Base-by-base conservation (phyloP, 768 basidiomycete genomes). In the Serendipita sp. region DNA sequence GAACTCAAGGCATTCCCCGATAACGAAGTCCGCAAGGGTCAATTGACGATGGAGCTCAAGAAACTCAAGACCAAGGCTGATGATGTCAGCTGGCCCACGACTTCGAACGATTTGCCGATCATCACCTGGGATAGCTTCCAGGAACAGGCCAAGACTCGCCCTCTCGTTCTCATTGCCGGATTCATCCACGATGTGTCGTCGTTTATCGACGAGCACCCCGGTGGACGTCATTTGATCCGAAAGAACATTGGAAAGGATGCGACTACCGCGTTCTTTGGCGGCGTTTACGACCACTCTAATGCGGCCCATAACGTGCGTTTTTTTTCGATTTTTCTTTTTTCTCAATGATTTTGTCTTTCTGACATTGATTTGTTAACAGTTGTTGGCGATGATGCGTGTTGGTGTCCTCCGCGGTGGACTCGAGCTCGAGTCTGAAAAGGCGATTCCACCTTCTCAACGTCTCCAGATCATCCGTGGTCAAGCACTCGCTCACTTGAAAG, bases 11-110 rank as follows among this genome's bases (percentile, higher is more conserved):
- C 66, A 7, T 86, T 86, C 79, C 82, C 84, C 2, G 84, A 85
- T 7, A 86, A 86, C 69, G 86, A 86, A 68, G 83, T 86, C 69
- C 77, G 77, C 67, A 97, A 96, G 76, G 93, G 93, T 38, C 86
- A 92, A 72, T 81, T 94, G 51, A 94, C 93, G 35, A 94, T 97
- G 92, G 81, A 94, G 72, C 80, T 97, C 63, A 94, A 94, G 78
- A 86, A 86, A 69, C 79, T 96, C 41, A 83, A 86, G 63, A 81
- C 81, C 72, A 84, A 85, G 11, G 87, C 90, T 70, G 89, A 93
- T 38, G 76, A 73, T 16, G 78, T 97, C 44, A 72, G 75, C 28
- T 96, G 92, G 92, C 92, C 93, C 2, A 81, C 79, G 15, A 84
- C 88, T 63, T 82, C 76, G 66, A 83, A 81, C 63, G 82, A 92